Base-by-base conservation (phyloP, 164 flowering plant genomes). In the Chloranthus sessilifolius region DNA sequence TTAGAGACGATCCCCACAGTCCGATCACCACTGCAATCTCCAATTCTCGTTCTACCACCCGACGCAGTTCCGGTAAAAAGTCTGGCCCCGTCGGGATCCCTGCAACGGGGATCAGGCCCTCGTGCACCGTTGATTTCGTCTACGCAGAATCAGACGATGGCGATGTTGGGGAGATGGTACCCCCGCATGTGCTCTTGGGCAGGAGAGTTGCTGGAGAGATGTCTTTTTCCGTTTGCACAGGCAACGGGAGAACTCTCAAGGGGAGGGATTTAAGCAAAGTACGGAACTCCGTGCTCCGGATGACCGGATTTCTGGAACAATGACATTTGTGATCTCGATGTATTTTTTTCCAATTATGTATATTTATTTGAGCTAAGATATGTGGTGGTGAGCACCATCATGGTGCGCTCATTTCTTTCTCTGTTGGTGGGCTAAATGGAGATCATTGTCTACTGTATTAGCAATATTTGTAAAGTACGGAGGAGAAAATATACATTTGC, bases 261-360 rank as follows among this genome's bases (percentile, higher is more conserved):
- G 95, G 95, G 7, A 58, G 85, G 52, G 85, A 82, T 61, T 68
- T 85, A 60, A 80, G 85, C 34, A 56, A 58, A 44, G 77, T 85
- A 12, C 41, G 95, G 63, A 79, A 82, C 61, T 82, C 95, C 0
- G 65, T 85, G 8, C 58, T 53, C 4, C 47, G 58, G 11, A 42
- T 53, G 49, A 53, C 58, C 30, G 58, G 58, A 9, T 53, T 53
- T 49, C 33, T 53, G 20, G 58, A 53, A 15, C 49, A 39, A 30
- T 53, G 26, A 33, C 48, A 42, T 34, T n/a, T n/a, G n/a, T n/a
- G 2, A n/a, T 23, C 25, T 27, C 49, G 21, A 0, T 16, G 44
- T n/a, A 39, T 39, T 9, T 9, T 33, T 33, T 9, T n/a, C 36
- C 14, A 9, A 9, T 33, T 33, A 33, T 33, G 9, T 33, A 33